Base-by-base conservation (phyloP, 2,329 filamentous ascomycete species). In the Rutstroemia sp. region DNA sequence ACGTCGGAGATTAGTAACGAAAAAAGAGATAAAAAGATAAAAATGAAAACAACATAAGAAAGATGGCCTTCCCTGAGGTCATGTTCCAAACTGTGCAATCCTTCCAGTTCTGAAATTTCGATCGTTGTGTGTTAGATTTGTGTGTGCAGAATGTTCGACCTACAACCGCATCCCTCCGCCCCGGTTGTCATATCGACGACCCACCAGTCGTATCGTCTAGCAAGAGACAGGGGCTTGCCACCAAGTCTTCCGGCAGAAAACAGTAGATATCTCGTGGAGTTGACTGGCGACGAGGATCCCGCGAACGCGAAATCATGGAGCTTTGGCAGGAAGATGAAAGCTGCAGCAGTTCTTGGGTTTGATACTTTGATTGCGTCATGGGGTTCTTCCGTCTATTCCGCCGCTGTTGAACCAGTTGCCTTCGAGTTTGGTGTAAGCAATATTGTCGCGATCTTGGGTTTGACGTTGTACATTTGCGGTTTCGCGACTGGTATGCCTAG, bases 381-480 rank as follows among this genome's bases (percentile, higher is more conserved):
- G 39, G 57, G 53, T 21, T 51, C 55, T 19, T 58, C 73, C 1
- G 75, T 75, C 60, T 76, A 79, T 55, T 75, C 76, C 0, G 76
- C 77, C 2, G 76, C 72, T 7, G 71, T 77, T 0, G 72, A 73
- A 0, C 60, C 73, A 10, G 69, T 86, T 4, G 75, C 75, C 66
- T 39, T 65, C 0, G 73, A 79, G 9, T 87, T 87, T 65, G 60
- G 72, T 48, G 73, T 84, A 19, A 76, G 75, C n/a, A 73, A 72
- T 36, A 83, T 79, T 0, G 74, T 75, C 7, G 78, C 82, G 1
- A 72, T 86, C 16, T 68, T 86, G 0, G 78, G 78, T 0, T 66
- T 86, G 0, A 77, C 82, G 0, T 68, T 83, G 2, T 87, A 82
- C 67, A 76, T 82, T 4, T 69, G 84, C 12, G 82, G 82, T 0